Conservation (phyloP, 2,329 filamentous ascomycete species). For the Metarhizium sp. region DNA sequence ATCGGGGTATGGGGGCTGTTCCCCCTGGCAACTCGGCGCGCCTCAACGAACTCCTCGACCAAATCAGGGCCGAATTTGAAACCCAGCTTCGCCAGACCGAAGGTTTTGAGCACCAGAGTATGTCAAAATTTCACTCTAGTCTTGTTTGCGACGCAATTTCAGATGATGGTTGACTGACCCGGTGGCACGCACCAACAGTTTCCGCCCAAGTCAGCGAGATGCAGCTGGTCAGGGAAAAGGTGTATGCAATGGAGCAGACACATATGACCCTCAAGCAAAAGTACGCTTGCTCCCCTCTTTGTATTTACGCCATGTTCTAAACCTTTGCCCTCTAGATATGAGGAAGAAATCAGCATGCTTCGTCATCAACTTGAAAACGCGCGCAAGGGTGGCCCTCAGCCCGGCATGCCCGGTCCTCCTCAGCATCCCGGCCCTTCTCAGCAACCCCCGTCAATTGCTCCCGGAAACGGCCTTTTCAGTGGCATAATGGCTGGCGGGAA, state of each 20-base stretch:
- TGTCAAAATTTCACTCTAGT: constrained; percentile 25
- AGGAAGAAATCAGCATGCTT: constrained; percentile 79
- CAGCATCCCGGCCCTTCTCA: constrained; percentile 73
- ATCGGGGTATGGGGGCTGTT: constrained; percentile 71
- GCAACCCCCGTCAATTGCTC: constrained; percentile 79
- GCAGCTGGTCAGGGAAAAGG: constrained; percentile 86
- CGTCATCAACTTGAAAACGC: constrained; percentile 78
- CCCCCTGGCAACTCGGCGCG: constrained; percentile 53
- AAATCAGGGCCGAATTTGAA: constrained; percentile 86
- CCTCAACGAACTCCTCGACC: constrained; percentile 84
- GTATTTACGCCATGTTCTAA: constrained; percentile 3
- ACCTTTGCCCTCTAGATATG: constrained; percentile 57
- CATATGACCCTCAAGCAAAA: constrained; percentile 86
- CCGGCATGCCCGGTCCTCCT: constrained; percentile 56
- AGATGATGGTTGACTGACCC: not conserved
- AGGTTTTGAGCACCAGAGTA: constrained; percentile 90
- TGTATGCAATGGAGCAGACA: constrained; percentile 84
- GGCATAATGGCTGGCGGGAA: constrained; percentile 89
- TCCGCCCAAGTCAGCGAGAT: constrained; percentile 88
- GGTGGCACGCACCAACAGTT: constrained; percentile 44
- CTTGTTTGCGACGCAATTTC: not conserved
- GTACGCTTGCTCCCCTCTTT: constrained; percentile 42
- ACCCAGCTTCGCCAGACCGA: constrained; percentile 70
- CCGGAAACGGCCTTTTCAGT: constrained; percentile 87
- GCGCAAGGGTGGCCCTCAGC: constrained; percentile 51